phyloP scores from a whole-genome alignment of 73 alveolate genomes.

The Strombidium stylifer region DNA sequence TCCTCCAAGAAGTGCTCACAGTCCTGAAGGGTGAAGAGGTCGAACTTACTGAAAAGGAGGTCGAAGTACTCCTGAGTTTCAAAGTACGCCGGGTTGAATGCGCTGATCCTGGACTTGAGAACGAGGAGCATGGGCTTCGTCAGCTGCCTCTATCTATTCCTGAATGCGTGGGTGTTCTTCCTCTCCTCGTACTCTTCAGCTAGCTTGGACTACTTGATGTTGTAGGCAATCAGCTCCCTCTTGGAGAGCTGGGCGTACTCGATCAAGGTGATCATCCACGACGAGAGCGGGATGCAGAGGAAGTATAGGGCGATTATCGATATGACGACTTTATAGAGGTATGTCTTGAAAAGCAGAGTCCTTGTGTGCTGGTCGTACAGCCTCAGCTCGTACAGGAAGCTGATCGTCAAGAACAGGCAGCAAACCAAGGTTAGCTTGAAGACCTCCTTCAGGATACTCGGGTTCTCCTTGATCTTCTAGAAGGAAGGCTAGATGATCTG shows the following conservation, averaged over 20 bases:
- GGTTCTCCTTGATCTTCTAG: neutral
- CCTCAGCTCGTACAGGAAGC: slow-evolving; percentile 25
- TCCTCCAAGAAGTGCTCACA: slow-evolving; percentile 28
- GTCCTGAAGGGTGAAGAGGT: slow-evolving; percentile 1
- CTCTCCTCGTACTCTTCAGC: neutral
- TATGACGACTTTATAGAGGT: slow-evolving; percentile 20
- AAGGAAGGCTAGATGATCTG: neutral
- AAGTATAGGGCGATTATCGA: slow-evolving; percentile 1
- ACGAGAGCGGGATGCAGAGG: slow-evolving; percentile 1
- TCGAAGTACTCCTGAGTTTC: neutral
- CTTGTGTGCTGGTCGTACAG: slow-evolving; percentile 10
- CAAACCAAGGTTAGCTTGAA: slow-evolving; percentile 11
- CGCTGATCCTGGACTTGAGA: neutral
- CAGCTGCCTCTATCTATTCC: neutral
- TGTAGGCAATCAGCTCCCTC: neutral
- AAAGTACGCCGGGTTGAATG: slow-evolving; percentile 1
- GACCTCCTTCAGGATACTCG: slow-evolving; percentile 3
- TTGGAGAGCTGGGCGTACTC: neutral
- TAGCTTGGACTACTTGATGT: neutral
- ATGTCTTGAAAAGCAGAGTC: slow-evolving; percentile 8
- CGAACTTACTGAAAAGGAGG: slow-evolving; percentile 3
- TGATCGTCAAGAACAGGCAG: slow-evolving; percentile 3
- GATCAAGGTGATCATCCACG: slow-evolving; percentile 9
- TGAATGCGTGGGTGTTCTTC: neutral
- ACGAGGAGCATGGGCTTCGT: neutral